Evolutionary conservation across 352 stramenopile species (phyloP), one percentile per base, ranked within the genome.

Genomic region (Globisporangium middletonii): DNA sequence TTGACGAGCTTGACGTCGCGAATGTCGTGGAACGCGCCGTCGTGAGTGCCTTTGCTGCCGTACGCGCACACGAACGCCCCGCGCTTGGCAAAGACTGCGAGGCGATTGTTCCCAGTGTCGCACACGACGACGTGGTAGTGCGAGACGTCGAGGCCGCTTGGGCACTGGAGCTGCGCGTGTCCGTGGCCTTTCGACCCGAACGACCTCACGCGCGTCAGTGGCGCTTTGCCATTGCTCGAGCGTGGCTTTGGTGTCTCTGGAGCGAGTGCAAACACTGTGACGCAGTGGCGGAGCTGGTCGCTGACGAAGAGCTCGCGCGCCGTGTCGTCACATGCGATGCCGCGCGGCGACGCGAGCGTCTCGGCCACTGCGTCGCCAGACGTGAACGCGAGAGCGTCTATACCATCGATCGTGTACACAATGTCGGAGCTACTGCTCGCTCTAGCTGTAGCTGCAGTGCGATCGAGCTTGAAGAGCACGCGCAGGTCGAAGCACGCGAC

Each of bases 111-210:
- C 0, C 79, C 81, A 7, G 57, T 64, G 52, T 92, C 81, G 23
- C 73, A 88, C 3, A 88, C 73, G 7, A 86, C 56, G 5, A 82
- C 67, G 44, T 92, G 81, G 45, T 89, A 89, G 64, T 88, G 81
- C 0, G 77, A 88, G 19, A 84, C 51, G 58, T 81, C 76, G 11
- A 88, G 63, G 3, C 71, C 72, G 28, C 53, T 65, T 9, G 74
- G 75, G 19, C 69, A 63, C 55, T 82, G 76, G 11, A 88, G 47
- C 7, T 79, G 55, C 9, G 65, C 73, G 6, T 35, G 38, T 0
- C 61, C 70, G 45, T 67, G 62, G 27, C 73, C 73, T 50, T 66
- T 71, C 0, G 49, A 45, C 19, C 70, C 68, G 57, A 82, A 77
- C 8, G 58, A 45, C 16, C 70, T 68, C 4, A n/a, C 18, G 15